Base-by-base conservation (phyloP, 768 basidiomycete species). In the Naganishia vishniacii region DNA sequence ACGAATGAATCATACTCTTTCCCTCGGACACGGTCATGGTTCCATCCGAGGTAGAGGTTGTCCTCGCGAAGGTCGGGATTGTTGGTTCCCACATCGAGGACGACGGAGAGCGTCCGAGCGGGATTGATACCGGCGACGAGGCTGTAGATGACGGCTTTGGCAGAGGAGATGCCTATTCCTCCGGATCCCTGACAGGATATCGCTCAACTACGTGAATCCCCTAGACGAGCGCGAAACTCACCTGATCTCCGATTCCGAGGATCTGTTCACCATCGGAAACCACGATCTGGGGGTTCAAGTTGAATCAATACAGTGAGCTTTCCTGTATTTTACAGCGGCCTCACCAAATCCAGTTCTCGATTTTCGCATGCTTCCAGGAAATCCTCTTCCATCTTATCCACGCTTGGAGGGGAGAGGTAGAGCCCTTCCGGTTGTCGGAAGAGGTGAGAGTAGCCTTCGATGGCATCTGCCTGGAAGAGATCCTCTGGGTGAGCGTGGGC, bases 361-460 rank as follows among this genome's bases (percentile, higher is more conserved):
- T 71, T 72, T 41, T 71, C 70, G 63, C 70, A 71, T 4, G 70
- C 83, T 69, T 86, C 86, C 25, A 90, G 75, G 70, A 88, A 88
- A 66, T 86, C 85, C 29, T 48, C 31, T 32, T 64, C 63, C 63
- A 64, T 64, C 9, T 80, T 75, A 45, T 88, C 83, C 65, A 80
- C 78, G 66, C 85, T 75, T 0, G 83, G 78, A 66, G 84, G 85
- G 1, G 84, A 82, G 11, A 92, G 78, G 74, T 73, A 92, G 28
- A 91, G 71, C 0, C 91, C 89, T 69, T 90, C 87, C 61, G 85
- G 74, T 59, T 87, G 79, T 37, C 91, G 80, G 78, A 88, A 92
- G 4, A 91, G 80, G 73, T 89, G 87, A 0, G 89, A 91, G 73
- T 91, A 92, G 62, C 87, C 83, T 11, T 85, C 79, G 62, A 91